These are phyloP conservation scores for Platanus orientalis DNA, from an alignment of 164 flowering plant species.

Conservation along the genomic window DNA sequence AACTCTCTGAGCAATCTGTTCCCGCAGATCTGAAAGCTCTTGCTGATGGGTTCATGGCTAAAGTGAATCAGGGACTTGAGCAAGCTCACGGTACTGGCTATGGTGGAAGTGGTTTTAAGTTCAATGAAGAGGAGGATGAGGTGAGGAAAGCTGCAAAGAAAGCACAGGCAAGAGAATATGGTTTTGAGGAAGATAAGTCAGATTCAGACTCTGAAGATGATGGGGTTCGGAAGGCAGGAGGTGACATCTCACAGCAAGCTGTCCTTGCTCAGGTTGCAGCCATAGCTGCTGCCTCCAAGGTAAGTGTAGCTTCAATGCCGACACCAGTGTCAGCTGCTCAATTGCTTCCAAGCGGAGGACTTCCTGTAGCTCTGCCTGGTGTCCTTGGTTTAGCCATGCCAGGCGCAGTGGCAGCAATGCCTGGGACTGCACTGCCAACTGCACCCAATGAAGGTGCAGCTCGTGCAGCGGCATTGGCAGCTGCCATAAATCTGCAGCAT, in stretches of 20 bases:
- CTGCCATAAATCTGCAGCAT: conserved; percentile 87
- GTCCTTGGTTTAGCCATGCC: conserved; percentile 33
- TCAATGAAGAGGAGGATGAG: conserved; percentile 97
- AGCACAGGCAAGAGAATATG: conserved; percentile 95
- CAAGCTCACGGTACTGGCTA: conserved; percentile 96
- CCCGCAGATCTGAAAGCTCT: conserved; percentile 88
- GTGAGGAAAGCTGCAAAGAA: conserved; percentile 93
- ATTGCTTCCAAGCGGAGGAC: conserved; percentile 42
- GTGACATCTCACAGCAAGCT: conserved; percentile 70
- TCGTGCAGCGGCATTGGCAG: conserved; percentile 72
- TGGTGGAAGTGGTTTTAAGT: conserved; percentile 97
- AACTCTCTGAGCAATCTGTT: conserved; percentile 87
- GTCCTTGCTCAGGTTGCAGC: conserved; percentile 66
- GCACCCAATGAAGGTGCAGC: conserved; percentile 61
- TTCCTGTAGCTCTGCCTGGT: conserved; percentile 44
- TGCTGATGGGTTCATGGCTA: conserved; percentile 88
- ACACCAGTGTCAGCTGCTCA: conserved; percentile 38
- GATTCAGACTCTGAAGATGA: conserved; percentile 95
- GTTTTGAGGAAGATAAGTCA: conserved; percentile 93
- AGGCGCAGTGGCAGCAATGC: conserved; percentile 30
- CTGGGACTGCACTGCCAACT: conserved; percentile 30
- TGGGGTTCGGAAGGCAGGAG: conserved; percentile 84
- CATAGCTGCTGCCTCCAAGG: conserved; percentile 67
- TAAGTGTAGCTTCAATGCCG: conserved; percentile 25
- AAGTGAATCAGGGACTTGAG: conserved; percentile 88